Conservation (phyloP, 129 eudicot genomes). For the Helichrysum umbraculigerum region DNA sequence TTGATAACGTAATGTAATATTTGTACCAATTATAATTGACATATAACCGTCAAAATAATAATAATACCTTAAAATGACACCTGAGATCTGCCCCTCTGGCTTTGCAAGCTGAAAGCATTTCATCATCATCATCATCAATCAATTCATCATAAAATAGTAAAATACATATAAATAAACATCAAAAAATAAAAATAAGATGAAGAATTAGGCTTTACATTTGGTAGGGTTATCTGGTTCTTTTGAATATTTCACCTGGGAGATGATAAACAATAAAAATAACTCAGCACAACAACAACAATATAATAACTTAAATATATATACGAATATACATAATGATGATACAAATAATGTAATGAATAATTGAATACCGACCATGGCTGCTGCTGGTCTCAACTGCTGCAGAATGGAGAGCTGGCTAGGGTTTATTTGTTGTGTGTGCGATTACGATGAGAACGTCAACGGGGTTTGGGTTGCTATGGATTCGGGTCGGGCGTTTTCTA, state of each 20-base stretch:
- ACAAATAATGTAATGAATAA: too few species aligned
- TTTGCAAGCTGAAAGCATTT: slow-evolving; percentile 53
- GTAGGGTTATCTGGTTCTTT: slow-evolving; percentile 70
- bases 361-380: slow-evolving; percentile 34
- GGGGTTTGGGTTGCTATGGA: neutral
- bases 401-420: slow-evolving; percentile 13
- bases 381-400: slow-evolving; percentile 23
- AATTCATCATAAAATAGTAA: neutral
- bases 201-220: slow-evolving; percentile 45
- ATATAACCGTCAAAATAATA: neutral
- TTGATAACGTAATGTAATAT: neutral
- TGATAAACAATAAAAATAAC: neutral
- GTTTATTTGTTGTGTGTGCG: neutral
- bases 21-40: neutral
- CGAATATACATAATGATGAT: too few species aligned
- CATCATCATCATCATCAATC: neutral
- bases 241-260: slow-evolving; percentile 61
- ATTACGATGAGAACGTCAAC: slow-evolving; percentile 9
- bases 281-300: neutral
- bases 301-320: neutral
- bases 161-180: neutral
- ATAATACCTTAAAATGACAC: slow-evolving; percentile 56
- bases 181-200: neutral
- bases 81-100: slow-evolving; percentile 61
- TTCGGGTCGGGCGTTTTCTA: neutral